Evolutionary conservation across 805 yeast species (phyloP).

Genomic region (Candida andamanensis): DNA sequence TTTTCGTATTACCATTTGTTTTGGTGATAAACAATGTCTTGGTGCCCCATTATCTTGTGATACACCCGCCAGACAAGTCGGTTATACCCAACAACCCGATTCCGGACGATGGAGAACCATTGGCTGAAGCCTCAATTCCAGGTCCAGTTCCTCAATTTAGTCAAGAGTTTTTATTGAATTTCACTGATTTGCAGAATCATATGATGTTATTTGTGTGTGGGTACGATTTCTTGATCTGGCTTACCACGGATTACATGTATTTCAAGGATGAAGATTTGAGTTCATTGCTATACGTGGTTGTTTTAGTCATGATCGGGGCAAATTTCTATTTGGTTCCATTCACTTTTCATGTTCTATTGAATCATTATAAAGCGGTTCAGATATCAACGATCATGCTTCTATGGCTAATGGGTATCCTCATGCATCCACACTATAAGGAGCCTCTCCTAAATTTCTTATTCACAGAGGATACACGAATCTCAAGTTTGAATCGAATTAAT

Average conservation of each 20-base stretch:
- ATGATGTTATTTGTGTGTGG: constrained; percentile 58
- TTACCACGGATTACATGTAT: constrained; percentile 53
- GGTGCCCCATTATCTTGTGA: constrained; percentile 59
- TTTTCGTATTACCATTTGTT: constrained; percentile 51
- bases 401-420: constrained; percentile 42
- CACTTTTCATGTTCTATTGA: constrained; percentile 24
- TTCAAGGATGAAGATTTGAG: constrained; percentile 62
- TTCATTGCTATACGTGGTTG: constrained; percentile 40
- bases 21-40: constrained; percentile 50
- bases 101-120: constrained; percentile 43
- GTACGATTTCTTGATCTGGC: constrained; percentile 52
- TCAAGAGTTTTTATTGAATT: constrained; percentile 68
- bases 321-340: constrained; percentile 26
- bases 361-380: constrained; percentile 23
- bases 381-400: constrained; percentile 29
- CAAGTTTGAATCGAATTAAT: constrained; percentile 44
- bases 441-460: constrained; percentile 42
- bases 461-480: constrained; percentile 62
- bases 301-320: constrained; percentile 20
- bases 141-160: constrained; percentile 76
- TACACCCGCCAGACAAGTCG: constrained; percentile 58
- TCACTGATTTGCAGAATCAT: constrained; percentile 81
- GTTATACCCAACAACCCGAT: constrained; percentile 23
- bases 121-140: constrained; percentile 47
- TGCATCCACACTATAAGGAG: constrained; percentile 55